Evolutionary conservation across 2,329 filamentous ascomycete species (phyloP).

Genomic region (Verticillium dahliae): DNA sequence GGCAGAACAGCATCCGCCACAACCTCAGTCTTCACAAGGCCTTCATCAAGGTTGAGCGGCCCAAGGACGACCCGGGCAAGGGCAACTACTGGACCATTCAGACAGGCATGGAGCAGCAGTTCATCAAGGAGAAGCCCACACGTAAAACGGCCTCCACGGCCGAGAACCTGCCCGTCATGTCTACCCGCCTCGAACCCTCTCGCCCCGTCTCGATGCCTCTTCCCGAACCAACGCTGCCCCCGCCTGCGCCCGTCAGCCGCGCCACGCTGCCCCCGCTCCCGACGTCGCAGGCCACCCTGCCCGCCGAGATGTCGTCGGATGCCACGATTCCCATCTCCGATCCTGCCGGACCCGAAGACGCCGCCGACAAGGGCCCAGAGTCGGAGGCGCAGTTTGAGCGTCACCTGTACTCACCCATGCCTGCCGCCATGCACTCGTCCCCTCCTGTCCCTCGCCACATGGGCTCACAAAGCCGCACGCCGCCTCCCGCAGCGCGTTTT

Average conservation of each 20-base stretch:
- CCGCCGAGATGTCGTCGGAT: conserved; percentile 65
- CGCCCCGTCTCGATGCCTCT: conserved; percentile 31
- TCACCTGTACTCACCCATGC: conserved; percentile 65
- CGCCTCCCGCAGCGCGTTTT: conserved; percentile 61
- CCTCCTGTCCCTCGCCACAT: conserved; percentile 65
- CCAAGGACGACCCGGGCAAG: conserved; percentile 95
- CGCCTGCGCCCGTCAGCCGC: neutral
- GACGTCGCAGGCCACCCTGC: conserved; percentile 28
- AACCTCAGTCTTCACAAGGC: conserved; percentile 96
- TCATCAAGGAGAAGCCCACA: conserved; percentile 77
- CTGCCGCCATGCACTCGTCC: conserved; percentile 76
- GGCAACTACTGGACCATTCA: conserved; percentile 97
- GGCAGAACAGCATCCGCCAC: conserved; percentile 99
- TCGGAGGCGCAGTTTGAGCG: conserved; percentile 32
- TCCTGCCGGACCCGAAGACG: conserved; percentile 47
- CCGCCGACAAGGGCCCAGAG: conserved; percentile 34
- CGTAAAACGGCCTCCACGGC: conserved; percentile 50
- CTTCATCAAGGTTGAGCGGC: conserved; percentile 90
- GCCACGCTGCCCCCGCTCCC: conserved; percentile 32
- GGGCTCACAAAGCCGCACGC: conserved; percentile 61
- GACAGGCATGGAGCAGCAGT: conserved; percentile 80
- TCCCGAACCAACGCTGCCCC: conserved; percentile 40
- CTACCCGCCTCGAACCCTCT: conserved; percentile 46
- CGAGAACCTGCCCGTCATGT: conserved; percentile 54
- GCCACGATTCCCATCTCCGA: conserved; percentile 71